Percentiles rank a stretch among this genome's conserved stretches.
Conservation (phyloP, 768 basidiomycete species). For the Suillus paluster region DNA sequence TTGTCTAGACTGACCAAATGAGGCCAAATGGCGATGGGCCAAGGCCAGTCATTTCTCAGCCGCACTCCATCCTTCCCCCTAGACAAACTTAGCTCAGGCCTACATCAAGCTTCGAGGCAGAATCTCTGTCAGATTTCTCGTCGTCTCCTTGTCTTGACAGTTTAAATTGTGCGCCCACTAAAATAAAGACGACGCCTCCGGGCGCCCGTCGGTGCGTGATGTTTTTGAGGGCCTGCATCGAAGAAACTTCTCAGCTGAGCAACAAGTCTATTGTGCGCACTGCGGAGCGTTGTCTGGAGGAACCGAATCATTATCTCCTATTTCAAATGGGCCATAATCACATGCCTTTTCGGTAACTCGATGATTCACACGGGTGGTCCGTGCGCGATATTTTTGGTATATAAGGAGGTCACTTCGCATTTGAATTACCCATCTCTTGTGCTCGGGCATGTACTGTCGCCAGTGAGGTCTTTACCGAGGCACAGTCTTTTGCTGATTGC, state of each 20-base stretch:
- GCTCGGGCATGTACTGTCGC: conserved; percentile 95
- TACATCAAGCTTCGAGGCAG: not conserved
- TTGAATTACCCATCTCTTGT: conserved; percentile 74
- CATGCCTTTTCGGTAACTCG: not conserved
- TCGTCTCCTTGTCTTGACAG: not conserved
- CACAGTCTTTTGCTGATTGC: conserved; percentile 93
- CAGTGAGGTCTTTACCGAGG: conserved; percentile 96
- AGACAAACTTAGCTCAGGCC: not conserved
- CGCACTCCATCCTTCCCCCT: not conserved
- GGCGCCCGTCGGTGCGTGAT: not conserved
- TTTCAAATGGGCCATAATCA: not conserved
- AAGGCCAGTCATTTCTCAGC: not conserved
- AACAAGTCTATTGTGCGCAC: not conserved
- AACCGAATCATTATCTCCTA: too few relatives aligned
- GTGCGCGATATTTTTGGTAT: conserved; percentile 50
- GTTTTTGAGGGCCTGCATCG: not conserved
- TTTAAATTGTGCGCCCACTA: not conserved
- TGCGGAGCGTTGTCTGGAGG: not conserved
- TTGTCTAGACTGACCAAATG: not conserved
- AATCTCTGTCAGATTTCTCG: not conserved
- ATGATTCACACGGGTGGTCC: conserved; percentile 42
- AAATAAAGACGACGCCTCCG: not conserved
- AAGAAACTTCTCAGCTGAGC: too few relatives aligned
- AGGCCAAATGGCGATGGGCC: not conserved
- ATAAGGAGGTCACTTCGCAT: conserved; percentile 20